A percentile compares a stretch with the other conserved stretches of the same genome.
phyloP scores from a whole-genome alignment of 495 filamentous ascomycete genomes.

The Massariosphaeria phaeospora region DNA sequence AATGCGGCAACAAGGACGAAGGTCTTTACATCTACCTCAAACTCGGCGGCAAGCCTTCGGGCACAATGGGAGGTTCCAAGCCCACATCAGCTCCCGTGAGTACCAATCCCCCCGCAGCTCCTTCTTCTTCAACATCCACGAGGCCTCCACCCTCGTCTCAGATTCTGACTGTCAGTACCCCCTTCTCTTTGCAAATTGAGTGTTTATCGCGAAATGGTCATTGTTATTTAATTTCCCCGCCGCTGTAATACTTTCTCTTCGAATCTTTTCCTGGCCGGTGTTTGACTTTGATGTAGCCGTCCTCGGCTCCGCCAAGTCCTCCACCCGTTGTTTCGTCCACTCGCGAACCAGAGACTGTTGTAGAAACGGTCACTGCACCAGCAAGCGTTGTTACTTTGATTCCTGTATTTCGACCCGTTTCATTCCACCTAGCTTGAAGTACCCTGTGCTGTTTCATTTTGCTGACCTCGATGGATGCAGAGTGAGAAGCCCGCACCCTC shows the following conservation, averaged over 20 bases:
- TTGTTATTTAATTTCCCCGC: constrained; percentile 1
- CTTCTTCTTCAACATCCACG: constrained; percentile 4
- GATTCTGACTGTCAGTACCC: constrained; percentile 5
- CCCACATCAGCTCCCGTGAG: constrained; percentile 20
- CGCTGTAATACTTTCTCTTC: not conserved
- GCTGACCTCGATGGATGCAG: too few relatives aligned
- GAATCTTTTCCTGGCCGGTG: not conserved
- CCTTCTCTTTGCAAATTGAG: constrained; percentile 2
- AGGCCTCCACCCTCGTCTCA: constrained; percentile 4
- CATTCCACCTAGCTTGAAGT: too few relatives aligned
- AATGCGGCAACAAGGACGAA: constrained; percentile 54
- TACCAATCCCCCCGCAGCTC: constrained; percentile 2
- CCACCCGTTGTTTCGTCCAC: constrained; percentile 2
- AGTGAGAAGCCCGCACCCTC: too few relatives aligned
- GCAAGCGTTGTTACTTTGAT: constrained; percentile 15
- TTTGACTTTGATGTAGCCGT: constrained; percentile 28
- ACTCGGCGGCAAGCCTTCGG: constrained; percentile 45
- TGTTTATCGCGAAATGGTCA: constrained; percentile 3
- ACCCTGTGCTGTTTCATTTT: too few relatives aligned
- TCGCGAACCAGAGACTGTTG: constrained; percentile 23
- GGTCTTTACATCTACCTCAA: constrained; percentile 59
- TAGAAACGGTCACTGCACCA: constrained; percentile 26
- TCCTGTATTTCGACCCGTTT: constrained; percentile 18
- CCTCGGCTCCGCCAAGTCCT: constrained; percentile 28
- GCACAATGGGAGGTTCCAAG: constrained; percentile 40